Evolutionary conservation across 768 basidiomycete genomes (phyloP), one percentile per base, ranked within the genome.

Genomic region (Agaricus subrufescens): DNA sequence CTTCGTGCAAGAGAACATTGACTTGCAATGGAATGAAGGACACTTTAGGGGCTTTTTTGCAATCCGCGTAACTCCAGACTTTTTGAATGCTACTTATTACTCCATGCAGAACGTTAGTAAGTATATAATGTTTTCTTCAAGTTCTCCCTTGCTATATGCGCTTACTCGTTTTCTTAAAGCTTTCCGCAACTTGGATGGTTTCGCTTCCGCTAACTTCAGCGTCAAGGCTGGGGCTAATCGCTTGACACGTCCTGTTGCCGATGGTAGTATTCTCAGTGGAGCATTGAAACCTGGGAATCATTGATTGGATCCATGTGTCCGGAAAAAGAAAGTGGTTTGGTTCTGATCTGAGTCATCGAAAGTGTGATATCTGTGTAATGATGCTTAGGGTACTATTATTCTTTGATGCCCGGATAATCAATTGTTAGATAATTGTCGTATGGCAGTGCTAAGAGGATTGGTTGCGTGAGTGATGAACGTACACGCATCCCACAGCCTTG

Each of bases 21-120:
- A 82, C 59, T 65, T 85, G 39, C 82, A 84, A 61, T 85, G 80
- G 82, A 80, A 78, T 56, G 83, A 84, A 66, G 81, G 77, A 7
- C 81, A 78, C 6, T 82, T 71, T 68, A 67, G 83, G 34, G 83
- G 83, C 1, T 85, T 84, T 68, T 83, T 82, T 68, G 79, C 81
- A 37, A 69, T 85, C 11, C 72, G 70, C 29, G 65, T 85, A 56
- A 71, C 75, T 60, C 61, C 79, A n/a, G 55, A 72, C 15, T 70
- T 70, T 49, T 62, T 79, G 46, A 77, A 71, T 29, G 79, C 82
- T 23, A 79, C 80, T 23, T 84, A 77, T 67, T 83, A 76, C 53
- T 82, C 78, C 1, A 81, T 84, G 78, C 62, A 66, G 29, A 71
- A 79, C 62, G 69, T 75, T 51, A 73, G 76, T 78, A 53, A 62